A percentile compares a stretch with the other conserved stretches of the same genome.
Conservation (phyloP, 768 basidiomycete genomes). For the Termitomyces sp. region DNA sequence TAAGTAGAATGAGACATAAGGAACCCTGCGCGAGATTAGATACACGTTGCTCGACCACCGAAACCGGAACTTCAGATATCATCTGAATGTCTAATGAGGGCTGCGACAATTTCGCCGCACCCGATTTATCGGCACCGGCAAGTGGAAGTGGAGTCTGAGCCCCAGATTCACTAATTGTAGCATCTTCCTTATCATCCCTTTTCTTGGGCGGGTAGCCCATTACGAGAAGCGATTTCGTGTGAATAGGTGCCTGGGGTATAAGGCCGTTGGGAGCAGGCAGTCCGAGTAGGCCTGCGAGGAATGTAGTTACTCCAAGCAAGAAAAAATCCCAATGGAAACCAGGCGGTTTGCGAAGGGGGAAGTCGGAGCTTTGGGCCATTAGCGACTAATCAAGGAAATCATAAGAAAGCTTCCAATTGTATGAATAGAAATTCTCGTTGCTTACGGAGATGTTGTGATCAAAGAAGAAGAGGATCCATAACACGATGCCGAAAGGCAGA, state of each 20-base stretch:
- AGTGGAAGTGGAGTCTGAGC: constrained; percentile 2
- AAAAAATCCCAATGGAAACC: constrained; percentile 90
- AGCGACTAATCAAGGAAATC: constrained; percentile 53
- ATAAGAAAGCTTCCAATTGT: neutral
- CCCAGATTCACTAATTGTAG: constrained; percentile 5
- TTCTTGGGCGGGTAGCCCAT: constrained; percentile 45
- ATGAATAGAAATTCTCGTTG: constrained; percentile 23
- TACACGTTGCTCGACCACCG: constrained; percentile 89
- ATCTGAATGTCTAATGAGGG: constrained; percentile 2
- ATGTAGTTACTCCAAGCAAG: constrained; percentile 85
- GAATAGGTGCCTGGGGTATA: constrained; percentile 87
- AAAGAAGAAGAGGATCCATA: constrained; percentile 94
- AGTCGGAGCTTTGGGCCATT: constrained; percentile 88
- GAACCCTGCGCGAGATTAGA: constrained; percentile 89
- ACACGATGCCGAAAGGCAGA: constrained; percentile 81
- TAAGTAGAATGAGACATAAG: constrained; percentile 75
- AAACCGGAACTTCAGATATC: constrained; percentile 50
- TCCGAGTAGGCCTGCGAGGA: constrained; percentile 83
- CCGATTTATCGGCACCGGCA: constrained; percentile 3
- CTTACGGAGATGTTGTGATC: constrained; percentile 88
- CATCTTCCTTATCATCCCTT: constrained; percentile 32
- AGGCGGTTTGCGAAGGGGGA: constrained; percentile 85
- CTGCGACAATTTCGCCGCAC: constrained; percentile 5
- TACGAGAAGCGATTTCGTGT: constrained; percentile 77
- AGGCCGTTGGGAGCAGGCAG: constrained; percentile 85